phyloP scores from a whole-genome alignment of 257 asterid genomes.

The Perilla frutescens region DNA sequence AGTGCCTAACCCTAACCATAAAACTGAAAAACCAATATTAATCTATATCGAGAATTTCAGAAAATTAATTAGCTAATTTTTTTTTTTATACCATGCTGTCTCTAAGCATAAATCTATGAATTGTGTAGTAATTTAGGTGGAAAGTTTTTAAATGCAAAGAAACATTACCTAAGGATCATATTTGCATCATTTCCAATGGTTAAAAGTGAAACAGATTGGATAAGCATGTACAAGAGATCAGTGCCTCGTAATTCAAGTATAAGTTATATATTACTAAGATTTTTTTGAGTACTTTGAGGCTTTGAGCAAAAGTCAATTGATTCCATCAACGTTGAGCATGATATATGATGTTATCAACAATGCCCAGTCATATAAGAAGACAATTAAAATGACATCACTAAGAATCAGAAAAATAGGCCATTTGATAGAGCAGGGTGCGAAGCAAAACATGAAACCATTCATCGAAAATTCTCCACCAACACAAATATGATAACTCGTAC shows the following conservation, averaged over 20 bases:
- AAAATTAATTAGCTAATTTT: not conserved
- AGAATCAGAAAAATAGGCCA: not conserved
- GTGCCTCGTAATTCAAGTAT: not conserved
- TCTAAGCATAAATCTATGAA: not conserved
- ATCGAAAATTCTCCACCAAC: not conserved
- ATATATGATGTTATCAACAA: not conserved
- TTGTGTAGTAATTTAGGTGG: too few species aligned
- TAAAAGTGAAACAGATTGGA: not conserved
- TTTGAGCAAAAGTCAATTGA: too few species aligned
- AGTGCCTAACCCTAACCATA: not conserved
- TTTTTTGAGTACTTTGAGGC: not conserved
- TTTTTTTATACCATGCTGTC: not conserved
- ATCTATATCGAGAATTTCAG: not conserved
- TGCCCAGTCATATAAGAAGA: not conserved
- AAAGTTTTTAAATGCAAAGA: not conserved
- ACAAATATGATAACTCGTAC: not conserved
- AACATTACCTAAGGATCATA: not conserved
- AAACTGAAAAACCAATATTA: not conserved
- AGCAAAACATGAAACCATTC: constrained; percentile 11
- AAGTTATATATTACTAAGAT: not conserved
- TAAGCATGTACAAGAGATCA: not conserved
- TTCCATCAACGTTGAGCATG: not conserved
- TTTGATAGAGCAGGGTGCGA: not conserved
- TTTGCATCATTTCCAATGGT: not conserved
- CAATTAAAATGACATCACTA: not conserved